Percentiles rank a stretch among this genome's conserved stretches.
These are phyloP conservation scores for Boletus sp. DNA, from an alignment of 768 basidiomycete species.

Conservation along the genomic window DNA sequence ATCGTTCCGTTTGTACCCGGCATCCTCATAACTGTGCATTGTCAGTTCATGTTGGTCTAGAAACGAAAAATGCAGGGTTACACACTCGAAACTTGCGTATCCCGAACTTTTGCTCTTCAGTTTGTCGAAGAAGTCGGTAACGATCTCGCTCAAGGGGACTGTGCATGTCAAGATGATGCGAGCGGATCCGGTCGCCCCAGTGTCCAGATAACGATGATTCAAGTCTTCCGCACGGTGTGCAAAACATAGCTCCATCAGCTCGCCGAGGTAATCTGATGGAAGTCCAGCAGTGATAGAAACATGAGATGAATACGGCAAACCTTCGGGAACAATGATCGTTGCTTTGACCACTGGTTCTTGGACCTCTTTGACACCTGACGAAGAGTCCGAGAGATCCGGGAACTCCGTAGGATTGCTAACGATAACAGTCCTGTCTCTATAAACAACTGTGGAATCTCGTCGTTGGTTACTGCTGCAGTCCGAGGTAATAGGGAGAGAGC, in stretches of 20 bases:
- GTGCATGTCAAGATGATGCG: conserved; percentile 80
- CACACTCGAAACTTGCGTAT: conserved; percentile 89
- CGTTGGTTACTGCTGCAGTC: neutral
- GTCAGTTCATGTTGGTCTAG: neutral
- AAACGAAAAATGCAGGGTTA: conserved; percentile 11
- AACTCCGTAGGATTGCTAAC: conserved; percentile 96
- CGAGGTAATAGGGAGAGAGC: neutral
- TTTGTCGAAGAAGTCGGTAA: conserved; percentile 93
- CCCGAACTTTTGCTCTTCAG: conserved; percentile 92
- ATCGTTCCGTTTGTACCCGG: conserved; percentile 79
- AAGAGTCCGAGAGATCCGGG: conserved; percentile 71
- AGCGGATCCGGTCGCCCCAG: conserved; percentile 36
- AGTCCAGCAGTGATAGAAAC: neutral
- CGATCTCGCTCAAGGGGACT: conserved; percentile 89
- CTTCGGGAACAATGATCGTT: conserved; percentile 92
- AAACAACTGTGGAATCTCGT: conserved; percentile 55
- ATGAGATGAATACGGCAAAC: conserved; percentile 37
- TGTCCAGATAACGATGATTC: conserved; percentile 82
- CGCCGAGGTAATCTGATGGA: conserved; percentile 79
- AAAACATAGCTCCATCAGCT: conserved; percentile 94
- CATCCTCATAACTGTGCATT: conserved; percentile 82
- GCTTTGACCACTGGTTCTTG: conserved; percentile 94
- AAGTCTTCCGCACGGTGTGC: conserved; percentile 80
- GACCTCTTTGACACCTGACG: conserved; percentile 64
- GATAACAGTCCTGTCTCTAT: conserved; percentile 56